Evolutionary conservation across 179 eudicot genomes (phyloP).

Genomic region (Pouteria campechiana): DNA sequence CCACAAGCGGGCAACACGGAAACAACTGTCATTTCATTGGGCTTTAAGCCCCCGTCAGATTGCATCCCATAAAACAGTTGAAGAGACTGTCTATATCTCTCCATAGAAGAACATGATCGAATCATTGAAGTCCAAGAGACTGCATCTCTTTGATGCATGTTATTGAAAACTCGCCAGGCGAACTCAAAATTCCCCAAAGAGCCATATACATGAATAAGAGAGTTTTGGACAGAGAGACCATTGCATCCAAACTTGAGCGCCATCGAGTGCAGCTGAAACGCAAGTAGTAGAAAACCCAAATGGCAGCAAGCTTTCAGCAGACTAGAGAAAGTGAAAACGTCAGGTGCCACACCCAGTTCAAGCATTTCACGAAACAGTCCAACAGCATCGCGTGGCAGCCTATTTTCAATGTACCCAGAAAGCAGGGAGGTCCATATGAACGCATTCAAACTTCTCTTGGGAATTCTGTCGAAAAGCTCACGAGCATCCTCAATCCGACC

Average conservation of each 20-base stretch:
- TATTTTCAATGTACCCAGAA: slow-evolving; percentile 4
- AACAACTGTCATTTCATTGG: slow-evolving; percentile 8
- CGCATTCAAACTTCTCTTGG: slow-evolving; percentile 7
- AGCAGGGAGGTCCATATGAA: slow-evolving; percentile 9
- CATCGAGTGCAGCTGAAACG: no score
- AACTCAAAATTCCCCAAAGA: slow-evolving; percentile 2
- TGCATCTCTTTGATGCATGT: slow-evolving; percentile 3
- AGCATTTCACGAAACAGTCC: slow-evolving; percentile 6
- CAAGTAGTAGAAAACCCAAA: no score
- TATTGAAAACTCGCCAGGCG: slow-evolving; percentile 1
- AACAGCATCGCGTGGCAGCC: slow-evolving; percentile 6
- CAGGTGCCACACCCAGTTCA: neutral
- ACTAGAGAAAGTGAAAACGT: slow-evolving; percentile 7
- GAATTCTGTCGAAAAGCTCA: slow-evolving; percentile 5
- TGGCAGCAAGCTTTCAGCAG: slow-evolving; percentile 9
- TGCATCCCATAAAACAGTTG: slow-evolving; percentile 6
- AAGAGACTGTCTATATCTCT: slow-evolving; percentile 5
- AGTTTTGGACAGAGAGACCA: slow-evolving; percentile 1
- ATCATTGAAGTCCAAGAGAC: slow-evolving; percentile 6
- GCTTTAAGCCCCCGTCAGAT: neutral
- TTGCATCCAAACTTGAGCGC: no score
- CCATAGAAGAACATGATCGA: slow-evolving; percentile 2
- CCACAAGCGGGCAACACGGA: slow-evolving; percentile 8
- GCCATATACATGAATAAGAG: slow-evolving; percentile 12
- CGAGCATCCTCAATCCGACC: slow-evolving; percentile 4